A percentile compares a stretch with the other conserved stretches of the same genome.
phyloP scores from a whole-genome alignment of 1,284 basidiomycete species.

The Boletus sp. region DNA sequence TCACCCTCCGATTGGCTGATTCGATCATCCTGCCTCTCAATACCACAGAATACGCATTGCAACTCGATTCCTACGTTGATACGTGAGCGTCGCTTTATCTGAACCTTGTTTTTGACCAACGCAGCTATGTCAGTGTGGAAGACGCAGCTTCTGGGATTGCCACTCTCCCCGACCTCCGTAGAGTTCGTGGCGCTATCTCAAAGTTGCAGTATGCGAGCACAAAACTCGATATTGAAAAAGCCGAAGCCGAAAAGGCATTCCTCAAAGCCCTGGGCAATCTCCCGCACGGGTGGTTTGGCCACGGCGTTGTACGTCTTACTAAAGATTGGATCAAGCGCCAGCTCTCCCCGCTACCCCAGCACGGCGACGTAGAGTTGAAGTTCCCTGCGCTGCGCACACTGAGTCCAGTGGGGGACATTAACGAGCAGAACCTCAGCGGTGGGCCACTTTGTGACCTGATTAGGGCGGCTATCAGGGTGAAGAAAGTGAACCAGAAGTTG shows the following conservation, averaged over 20 bases:
- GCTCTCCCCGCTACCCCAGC: slow-evolving; percentile 13
- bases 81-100: slow-evolving; percentile 36
- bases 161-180: slow-evolving; percentile 41
- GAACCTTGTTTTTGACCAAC: background rate
- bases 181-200: slow-evolving; percentile 47
- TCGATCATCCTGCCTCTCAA: slow-evolving; percentile 67
- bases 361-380: slow-evolving; percentile 15
- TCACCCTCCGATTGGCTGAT: slow-evolving; percentile 60
- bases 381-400: slow-evolving; percentile 4
- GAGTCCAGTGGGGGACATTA: background rate
- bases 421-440: slow-evolving; percentile 5
- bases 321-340: slow-evolving; percentile 32
- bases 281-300: background rate
- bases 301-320: slow-evolving; percentile 5
- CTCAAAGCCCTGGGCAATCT: slow-evolving; percentile 33
- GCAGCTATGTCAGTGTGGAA: slow-evolving; percentile 42
- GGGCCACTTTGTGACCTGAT: slow-evolving; percentile 41
- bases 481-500: slow-evolving; percentile 67
- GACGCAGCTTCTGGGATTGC: slow-evolving; percentile 33
- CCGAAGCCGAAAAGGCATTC: slow-evolving; percentile 36
- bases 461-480: slow-evolving; percentile 60
- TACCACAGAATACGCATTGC: slow-evolving; percentile 69
- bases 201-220: slow-evolving; percentile 50
- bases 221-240: slow-evolving; percentile 51
- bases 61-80: slow-evolving; percentile 58